Conservation (phyloP, 106 monocot species). For the Dioscorea alata region DNA sequence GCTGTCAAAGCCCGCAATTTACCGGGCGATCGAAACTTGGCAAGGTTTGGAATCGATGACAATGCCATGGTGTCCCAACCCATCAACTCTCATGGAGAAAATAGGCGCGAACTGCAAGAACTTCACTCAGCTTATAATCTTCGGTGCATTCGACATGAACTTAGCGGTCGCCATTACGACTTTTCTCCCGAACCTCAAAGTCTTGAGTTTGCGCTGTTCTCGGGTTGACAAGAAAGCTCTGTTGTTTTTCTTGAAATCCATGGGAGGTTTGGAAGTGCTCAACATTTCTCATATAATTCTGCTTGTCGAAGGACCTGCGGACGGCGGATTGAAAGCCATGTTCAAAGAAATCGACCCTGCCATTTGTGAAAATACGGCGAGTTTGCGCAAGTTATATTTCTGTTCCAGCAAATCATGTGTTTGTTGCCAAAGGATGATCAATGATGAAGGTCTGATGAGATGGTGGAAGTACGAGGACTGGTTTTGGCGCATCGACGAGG, state of each 20-base stretch:
- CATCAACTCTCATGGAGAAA: conserved; percentile 77
- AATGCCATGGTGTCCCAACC: conserved; percentile 68
- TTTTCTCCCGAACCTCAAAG: conserved; percentile 54
- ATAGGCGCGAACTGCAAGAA: conserved; percentile 73
- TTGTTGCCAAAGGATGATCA: conserved; percentile 35
- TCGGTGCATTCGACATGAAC: conserved; percentile 61
- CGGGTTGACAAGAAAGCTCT: conserved; percentile 52
- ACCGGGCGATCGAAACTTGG: conserved; percentile 68
- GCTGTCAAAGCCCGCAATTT: conserved; percentile 73
- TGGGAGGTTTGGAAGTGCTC: conserved; percentile 63
- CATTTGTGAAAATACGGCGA: no score
- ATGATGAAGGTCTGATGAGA: conserved; percentile 80
- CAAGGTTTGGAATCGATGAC: conserved; percentile 71
- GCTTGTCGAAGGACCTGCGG: no score
- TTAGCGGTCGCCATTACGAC: conserved; percentile 56
- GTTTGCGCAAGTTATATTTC: no score
- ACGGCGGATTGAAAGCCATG: no score
- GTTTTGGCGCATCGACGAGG: conserved; percentile 83
- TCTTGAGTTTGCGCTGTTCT: conserved; percentile 76
- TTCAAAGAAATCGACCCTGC: no score
- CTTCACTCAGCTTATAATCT: conserved; percentile 66
- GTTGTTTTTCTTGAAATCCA: conserved; percentile 39
- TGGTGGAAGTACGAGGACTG: conserved; percentile 87
- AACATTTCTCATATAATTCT: conserved; percentile 59
- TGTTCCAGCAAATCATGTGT: no score